Evolutionary conservation across 805 yeast genomes (phyloP), one percentile per base, ranked within the genome.

Genomic region (Clavispora fructus): DNA sequence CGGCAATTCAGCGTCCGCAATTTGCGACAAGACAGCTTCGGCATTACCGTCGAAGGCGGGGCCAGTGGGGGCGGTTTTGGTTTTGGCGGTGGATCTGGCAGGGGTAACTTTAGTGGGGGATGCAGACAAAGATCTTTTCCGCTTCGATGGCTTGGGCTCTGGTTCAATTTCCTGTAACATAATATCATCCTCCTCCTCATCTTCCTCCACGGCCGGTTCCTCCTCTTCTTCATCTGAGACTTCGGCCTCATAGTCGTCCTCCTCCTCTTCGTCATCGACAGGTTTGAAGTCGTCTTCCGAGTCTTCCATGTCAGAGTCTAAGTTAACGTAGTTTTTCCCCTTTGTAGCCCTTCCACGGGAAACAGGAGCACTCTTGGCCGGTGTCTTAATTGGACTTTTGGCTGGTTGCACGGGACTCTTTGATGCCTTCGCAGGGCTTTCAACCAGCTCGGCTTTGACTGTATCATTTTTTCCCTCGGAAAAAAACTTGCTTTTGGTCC

Each of bases 1-100:
- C 0, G 82, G 81, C 13, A 87, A 73, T 40, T 75, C 84, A 0
- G 94, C 91, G 56, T 89, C 90, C 1, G 91, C 86, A 39, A 91
- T 85, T 7, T 72, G 68, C 7, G 77, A 71, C 27, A 90, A 67
- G 2, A 87, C 65, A 3, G 80, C 82, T 26, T 71, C 75, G 0
- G 85, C 58, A 19, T 45, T 55, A 4, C 44, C 48, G 8, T 50
- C 87, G 11, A 77, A 59, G 2, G 56, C 26, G 3, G 64, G 69
- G 6, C 51, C 52, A 19, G 53, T 47, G 7, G 16, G 50, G n/a
- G 35, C 17, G 5, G 17, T 4, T 37, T 25, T 13, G 29, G 41
- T 29, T 14, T 35, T 41, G n/a, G 44, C 40, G 10, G 48, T 19
- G 23, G 31, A 33, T 39, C 31, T 10, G 17, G 19, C 23, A 19